Conservation (phyloP, 2,329 filamentous ascomycete species). For the Trichoderma hamatum region DNA sequence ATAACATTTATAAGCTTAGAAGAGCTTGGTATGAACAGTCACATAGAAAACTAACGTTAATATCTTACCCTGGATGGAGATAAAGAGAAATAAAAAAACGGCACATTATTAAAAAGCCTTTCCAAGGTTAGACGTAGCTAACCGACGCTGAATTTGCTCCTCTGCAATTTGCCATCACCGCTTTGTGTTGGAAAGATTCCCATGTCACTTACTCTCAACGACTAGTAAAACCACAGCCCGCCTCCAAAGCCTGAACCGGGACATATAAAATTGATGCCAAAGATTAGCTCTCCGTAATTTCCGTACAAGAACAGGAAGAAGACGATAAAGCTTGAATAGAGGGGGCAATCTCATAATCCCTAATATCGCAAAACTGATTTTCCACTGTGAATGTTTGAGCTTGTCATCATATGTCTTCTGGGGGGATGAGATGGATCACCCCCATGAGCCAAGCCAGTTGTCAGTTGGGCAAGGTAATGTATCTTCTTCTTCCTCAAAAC, state of each 20-base stretch:
- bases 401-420: too few species aligned
- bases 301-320: not conserved
- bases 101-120: not conserved
- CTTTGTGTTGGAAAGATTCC: not conserved
- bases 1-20: too few species aligned
- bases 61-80: not conserved
- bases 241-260: not conserved
- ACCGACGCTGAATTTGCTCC: not conserved
- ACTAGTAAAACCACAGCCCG: not conserved
- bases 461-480: too few species aligned
- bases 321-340: not conserved
- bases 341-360: not conserved
- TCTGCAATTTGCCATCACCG: not conserved
- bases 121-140: not conserved
- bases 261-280: not conserved
- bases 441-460: too few species aligned
- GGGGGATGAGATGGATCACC: not conserved
- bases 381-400: not conserved
- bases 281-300: not conserved
- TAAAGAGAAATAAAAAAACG: not conserved
- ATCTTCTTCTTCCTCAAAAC: too few species aligned
- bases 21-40: not conserved
- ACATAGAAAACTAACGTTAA: not conserved
- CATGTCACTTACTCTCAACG: not conserved
- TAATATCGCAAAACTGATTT: not conserved